Percentiles rank a stretch among this genome's conserved stretches.
Conservation (phyloP, 106 monocot species). For the Acorus calamus region DNA sequence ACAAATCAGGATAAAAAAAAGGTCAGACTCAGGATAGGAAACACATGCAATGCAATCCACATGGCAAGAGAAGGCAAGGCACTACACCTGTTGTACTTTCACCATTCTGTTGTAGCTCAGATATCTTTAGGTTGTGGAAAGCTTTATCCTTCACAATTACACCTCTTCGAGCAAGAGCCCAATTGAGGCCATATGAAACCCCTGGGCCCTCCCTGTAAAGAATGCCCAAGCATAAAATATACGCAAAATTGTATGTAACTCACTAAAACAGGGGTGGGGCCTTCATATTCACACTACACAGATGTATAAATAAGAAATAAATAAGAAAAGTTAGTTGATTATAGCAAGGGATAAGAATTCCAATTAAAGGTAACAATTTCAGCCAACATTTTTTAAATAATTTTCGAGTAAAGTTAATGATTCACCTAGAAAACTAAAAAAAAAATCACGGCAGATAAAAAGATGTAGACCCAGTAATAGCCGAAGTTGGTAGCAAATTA, state of each 20-base stretch:
- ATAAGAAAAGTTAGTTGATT: too few species aligned
- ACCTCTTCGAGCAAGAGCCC: constrained; percentile 80
- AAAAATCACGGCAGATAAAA: neutral
- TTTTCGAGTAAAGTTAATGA: too few species aligned
- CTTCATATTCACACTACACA: too few species aligned
- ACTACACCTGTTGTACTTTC: constrained; percentile 34
- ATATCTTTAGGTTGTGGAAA: constrained; percentile 53
- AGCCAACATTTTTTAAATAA: neutral
- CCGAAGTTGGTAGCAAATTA: too few species aligned
- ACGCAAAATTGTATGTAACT: too few species aligned
- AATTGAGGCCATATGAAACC: constrained; percentile 57
- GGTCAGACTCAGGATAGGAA: neutral
- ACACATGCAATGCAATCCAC: neutral
- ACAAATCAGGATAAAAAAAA: neutral
- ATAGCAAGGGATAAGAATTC: too few species aligned
- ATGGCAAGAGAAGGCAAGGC: neutral
- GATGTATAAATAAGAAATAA: too few species aligned
- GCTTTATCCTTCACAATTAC: constrained; percentile 71
- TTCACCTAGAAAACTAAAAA: too few species aligned
- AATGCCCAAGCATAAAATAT: too few species aligned
- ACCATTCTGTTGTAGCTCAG: constrained; percentile 63
- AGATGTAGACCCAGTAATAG: too few species aligned
- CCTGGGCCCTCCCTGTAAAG: constrained; percentile 35
- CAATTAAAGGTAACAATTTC: too few species aligned
- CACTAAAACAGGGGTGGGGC: too few species aligned